phyloP scores from a whole-genome alignment of 306 rosid genomes.

The Cucurbita maxima region DNA sequence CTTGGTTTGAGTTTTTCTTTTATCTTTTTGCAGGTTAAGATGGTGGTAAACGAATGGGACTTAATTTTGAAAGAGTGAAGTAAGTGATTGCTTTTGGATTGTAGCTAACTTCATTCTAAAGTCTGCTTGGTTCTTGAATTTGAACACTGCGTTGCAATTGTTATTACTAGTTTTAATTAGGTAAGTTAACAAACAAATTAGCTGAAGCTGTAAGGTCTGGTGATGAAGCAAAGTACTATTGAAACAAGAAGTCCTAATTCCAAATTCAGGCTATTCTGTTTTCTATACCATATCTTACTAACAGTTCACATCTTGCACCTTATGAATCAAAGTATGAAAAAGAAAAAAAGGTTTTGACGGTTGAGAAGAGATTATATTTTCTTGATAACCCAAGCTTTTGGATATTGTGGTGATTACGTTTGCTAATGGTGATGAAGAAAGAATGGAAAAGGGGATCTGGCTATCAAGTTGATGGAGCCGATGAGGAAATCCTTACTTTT shows the following conservation, averaged over 20 bases:
- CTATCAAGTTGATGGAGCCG: not conserved
- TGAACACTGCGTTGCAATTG: not conserved
- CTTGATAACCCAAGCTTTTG: not conserved
- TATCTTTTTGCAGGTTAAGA: constrained; percentile 47
- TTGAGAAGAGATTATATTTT: not conserved
- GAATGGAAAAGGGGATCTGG: not conserved
- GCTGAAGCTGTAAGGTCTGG: not conserved
- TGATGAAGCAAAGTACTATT: not conserved
- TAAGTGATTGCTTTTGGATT: constrained; percentile 18
- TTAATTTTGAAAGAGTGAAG: constrained; percentile 85
- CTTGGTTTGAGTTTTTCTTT: constrained; percentile 2
- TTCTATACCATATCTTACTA: not conserved
- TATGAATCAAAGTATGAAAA: not conserved
- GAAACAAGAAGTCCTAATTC: not conserved
- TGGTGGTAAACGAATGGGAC: constrained; percentile 82
- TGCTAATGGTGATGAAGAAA: not conserved
- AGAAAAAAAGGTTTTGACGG: not conserved
- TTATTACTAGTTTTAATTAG: not conserved
- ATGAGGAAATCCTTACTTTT: not conserved
- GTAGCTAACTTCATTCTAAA: not conserved
- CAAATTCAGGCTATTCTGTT: not conserved
- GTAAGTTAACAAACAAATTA: not conserved
- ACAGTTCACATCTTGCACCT: not conserved
- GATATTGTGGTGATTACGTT: not conserved
- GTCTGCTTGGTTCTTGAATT: not conserved